Evolutionary conservation across 164 flowering plant species (phyloP), one percentile per base, ranked within the genome.

Genomic region (Vitis riparia): DNA sequence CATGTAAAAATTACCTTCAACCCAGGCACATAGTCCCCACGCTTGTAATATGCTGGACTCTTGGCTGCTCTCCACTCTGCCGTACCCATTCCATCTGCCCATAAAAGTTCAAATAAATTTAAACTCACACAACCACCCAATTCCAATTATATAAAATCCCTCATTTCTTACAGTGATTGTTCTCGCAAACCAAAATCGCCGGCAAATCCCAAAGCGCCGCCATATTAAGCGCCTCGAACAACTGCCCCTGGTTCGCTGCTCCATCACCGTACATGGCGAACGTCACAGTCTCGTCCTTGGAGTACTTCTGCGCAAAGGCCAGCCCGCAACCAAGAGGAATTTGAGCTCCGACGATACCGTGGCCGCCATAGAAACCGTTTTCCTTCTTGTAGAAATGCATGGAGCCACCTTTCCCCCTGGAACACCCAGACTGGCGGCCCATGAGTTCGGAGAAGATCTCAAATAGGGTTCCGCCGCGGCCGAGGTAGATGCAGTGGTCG

Each of bases 41-140:
- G 90, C 82, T 96, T 96, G 79, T 89, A 96, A 69, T 96, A 96
- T 3, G 97, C 82, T 0, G 99, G 93, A 80, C 92, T 93, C 87
- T 96, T 96, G 0, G 98, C 92, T 0, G 99, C 97, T 72, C 98
- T 89, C 98, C 98, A 96, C 67, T 93, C 99, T 3, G 99, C 98
- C 0, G 98, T 96, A 12, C 99, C 99, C 99, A 96, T 93, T 17
- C 99, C 99, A 87, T 96, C 98, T 96, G 71, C 76, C 44, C 5
- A 47, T 11, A 27, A 68, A 69, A 23, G 44, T 37, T 37, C 44
- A 37, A 37, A 37, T 37, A 37, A 32, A 37, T 5, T 37, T 0
- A 37, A 37, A 37, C 44, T 37, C 44, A 37, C 44, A 37, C 6
- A 37, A 2, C 44, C 5, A 37, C 44, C 2, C 44, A 6, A 37